A percentile compares a stretch with the other conserved stretches of the same genome.
Evolutionary conservation across 129 eudicot species (phyloP).

Genomic region (Chrysanthemum makinoi): DNA sequence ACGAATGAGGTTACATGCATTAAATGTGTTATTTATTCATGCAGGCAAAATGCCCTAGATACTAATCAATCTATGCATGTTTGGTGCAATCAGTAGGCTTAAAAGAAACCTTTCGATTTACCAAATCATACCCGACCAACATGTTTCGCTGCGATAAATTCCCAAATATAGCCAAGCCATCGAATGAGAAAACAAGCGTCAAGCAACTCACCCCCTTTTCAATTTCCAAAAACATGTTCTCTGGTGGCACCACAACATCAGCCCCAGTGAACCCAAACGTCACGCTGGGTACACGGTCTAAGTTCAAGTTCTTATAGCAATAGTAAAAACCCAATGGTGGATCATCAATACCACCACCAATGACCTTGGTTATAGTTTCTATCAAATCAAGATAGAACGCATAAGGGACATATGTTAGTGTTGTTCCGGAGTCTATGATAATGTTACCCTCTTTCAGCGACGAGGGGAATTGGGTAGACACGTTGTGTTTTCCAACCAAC

Average conservation of each 20-base stretch:
- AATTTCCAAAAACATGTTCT: conserved; percentile 30
- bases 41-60: too few species aligned
- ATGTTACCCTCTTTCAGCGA: conserved; percentile 29
- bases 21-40: background rate
- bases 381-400: conserved; percentile 5
- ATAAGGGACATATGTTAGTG: conserved; percentile 31
- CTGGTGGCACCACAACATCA: conserved; percentile 21
- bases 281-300: conserved; percentile 25
- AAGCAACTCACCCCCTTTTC: conserved; percentile 33
- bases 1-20: background rate
- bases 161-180: conserved; percentile 31
- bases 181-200: conserved; percentile 7
- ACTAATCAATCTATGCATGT: background rate
- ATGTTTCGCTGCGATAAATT: conserved; percentile 42
- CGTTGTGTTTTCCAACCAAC: conserved; percentile 30
- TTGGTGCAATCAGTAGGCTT: conserved; percentile 40
- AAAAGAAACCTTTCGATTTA: conserved; percentile 32
- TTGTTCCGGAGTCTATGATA: conserved; percentile 57
- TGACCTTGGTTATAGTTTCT: background rate
- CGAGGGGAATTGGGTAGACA: conserved; percentile 2
- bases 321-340: conserved; percentile 29
- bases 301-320: conserved; percentile 30
- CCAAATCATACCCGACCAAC: conserved; percentile 50
- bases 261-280: conserved; percentile 42
- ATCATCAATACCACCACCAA: background rate